A percentile compares a stretch with the other conserved stretches of the same genome.
Evolutionary conservation across 352 stramenopile species (phyloP).

Genomic region (Globisporangium megalacanthum): DNA sequence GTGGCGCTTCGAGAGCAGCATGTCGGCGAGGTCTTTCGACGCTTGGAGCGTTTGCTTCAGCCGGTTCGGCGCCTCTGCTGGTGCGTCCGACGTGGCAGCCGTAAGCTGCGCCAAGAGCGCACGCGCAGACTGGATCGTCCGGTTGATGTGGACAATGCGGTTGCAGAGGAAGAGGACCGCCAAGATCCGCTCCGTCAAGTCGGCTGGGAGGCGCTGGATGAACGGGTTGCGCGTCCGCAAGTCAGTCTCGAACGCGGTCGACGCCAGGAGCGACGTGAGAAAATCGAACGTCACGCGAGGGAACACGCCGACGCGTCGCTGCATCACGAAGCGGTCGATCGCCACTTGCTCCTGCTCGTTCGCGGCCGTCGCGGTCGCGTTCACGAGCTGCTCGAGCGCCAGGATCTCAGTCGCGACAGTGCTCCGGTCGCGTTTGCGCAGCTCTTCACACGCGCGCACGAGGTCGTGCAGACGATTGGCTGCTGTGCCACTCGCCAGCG

Average conservation of each 20-base stretch:
- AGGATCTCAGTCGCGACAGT: conserved; percentile 50
- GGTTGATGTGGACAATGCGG: conserved; percentile 82
- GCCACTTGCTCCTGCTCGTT: conserved; percentile 12
- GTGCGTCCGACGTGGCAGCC: neutral
- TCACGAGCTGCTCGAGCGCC: conserved; percentile 41
- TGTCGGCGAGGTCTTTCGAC: conserved; percentile 75
- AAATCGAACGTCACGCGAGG: conserved; percentile 73
- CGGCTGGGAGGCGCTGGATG: conserved; percentile 16
- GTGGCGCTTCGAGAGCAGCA: conserved; percentile 70
- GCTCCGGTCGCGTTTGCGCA: conserved; percentile 47
- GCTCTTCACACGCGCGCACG: conserved; percentile 37
- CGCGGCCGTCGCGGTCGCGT: conserved; percentile 28
- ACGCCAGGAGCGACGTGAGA: conserved; percentile 65
- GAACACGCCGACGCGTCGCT: conserved; percentile 53
- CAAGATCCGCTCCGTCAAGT: conserved; percentile 49
- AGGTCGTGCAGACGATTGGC: conserved; percentile 40
- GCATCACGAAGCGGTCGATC: conserved; percentile 50
- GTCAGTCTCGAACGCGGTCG: conserved; percentile 51
- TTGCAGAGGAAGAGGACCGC: conserved; percentile 66
- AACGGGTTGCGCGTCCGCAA: conserved; percentile 70
- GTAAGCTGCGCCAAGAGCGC: conserved; percentile 22
- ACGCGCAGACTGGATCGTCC: conserved; percentile 50
- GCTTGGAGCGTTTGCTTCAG: conserved; percentile 72
- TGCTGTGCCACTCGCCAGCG: conserved; percentile 12
- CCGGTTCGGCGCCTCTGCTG: conserved; percentile 15